phyloP scores from a whole-genome alignment of 225 moss, liverwort and hornwort genomes.

The Rhytidiadelphus loreus region DNA sequence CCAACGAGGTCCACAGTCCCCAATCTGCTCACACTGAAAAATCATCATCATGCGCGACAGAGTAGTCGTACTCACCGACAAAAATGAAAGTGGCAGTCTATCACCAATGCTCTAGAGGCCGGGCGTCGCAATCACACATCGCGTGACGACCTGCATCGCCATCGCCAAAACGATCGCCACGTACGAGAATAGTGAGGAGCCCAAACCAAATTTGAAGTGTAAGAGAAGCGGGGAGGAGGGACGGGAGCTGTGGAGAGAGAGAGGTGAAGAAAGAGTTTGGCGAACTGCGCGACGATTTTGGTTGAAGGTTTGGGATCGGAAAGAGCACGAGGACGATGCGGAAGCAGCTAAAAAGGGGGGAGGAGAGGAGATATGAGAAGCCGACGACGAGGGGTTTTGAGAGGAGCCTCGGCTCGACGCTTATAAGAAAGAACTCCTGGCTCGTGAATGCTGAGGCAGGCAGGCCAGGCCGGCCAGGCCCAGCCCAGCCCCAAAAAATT shows the following conservation, averaged over 20 bases:
- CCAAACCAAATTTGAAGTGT: neutral
- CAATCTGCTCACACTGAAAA: neutral
- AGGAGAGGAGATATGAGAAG: neutral
- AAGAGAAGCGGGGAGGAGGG: neutral
- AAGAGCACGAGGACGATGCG: neutral
- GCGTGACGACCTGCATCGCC: neutral
- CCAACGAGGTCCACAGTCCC: neutral
- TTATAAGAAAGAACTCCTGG: too few relatives aligned
- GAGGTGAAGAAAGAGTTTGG: neutral
- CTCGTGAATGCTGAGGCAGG: neutral
- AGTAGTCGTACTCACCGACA: neutral
- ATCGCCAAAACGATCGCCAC: neutral
- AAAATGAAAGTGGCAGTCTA: neutral
- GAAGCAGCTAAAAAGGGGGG: neutral
- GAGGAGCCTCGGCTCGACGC: neutral
- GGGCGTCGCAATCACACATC: neutral
- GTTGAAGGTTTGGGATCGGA: neutral
- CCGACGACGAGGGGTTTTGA: neutral
- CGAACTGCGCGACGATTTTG: neutral
- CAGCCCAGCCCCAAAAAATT: neutral
- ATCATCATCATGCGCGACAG: neutral
- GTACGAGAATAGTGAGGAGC: neutral
- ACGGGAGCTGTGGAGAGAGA: neutral
- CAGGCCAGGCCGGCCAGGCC: neutral
- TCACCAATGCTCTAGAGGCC: neutral